Conservation (phyloP, 1,284 basidiomycete genomes). For the Papiliotrema laurentii region DNA sequence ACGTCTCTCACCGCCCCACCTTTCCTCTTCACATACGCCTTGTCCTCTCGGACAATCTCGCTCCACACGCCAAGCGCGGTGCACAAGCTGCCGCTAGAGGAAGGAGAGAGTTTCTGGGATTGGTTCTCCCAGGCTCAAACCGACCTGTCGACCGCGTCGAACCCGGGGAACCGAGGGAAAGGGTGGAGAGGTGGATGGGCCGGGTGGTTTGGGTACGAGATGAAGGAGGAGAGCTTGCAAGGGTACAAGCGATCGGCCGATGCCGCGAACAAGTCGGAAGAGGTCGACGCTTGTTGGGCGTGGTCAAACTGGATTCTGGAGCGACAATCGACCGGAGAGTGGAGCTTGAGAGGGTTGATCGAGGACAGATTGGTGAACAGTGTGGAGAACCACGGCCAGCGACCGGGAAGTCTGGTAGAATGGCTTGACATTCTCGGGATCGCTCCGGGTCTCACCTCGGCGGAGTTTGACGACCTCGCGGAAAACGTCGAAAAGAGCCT, state of each 20-base stretch:
- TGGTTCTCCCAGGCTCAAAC: conserved; percentile 36
- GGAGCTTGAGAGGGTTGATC: conserved; percentile 49
- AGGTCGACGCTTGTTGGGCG: conserved; percentile 44
- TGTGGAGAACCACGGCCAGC: neutral
- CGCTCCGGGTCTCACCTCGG: conserved; percentile 20
- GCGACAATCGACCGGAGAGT: conserved; percentile 41
- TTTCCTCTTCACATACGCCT: conserved; percentile 43
- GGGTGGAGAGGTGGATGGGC: conserved; percentile 52
- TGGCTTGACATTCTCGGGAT: conserved; percentile 35
- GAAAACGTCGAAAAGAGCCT: conserved; percentile 6
- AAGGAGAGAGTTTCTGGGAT: conserved; percentile 41
- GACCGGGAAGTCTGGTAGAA: conserved; percentile 1
- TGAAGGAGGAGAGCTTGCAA: conserved; percentile 52
- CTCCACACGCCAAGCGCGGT: conserved; percentile 13
- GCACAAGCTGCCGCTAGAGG: conserved; percentile 9
- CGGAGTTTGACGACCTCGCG: conserved; percentile 16
- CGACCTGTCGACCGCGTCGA: conserved; percentile 10
- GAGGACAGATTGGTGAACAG: conserved; percentile 5
- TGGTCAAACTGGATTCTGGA: conserved; percentile 49
- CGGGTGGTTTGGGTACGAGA: conserved; percentile 56
- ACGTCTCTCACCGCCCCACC: conserved; percentile 37
- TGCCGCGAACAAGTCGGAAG: conserved; percentile 4
- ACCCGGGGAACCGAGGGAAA: conserved; percentile 9
- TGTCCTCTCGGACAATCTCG: conserved; percentile 31
- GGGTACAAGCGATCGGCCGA: conserved; percentile 24